Conservation (phyloP, 2,329 filamentous ascomycete species). For the Didymella keratinophila region DNA sequence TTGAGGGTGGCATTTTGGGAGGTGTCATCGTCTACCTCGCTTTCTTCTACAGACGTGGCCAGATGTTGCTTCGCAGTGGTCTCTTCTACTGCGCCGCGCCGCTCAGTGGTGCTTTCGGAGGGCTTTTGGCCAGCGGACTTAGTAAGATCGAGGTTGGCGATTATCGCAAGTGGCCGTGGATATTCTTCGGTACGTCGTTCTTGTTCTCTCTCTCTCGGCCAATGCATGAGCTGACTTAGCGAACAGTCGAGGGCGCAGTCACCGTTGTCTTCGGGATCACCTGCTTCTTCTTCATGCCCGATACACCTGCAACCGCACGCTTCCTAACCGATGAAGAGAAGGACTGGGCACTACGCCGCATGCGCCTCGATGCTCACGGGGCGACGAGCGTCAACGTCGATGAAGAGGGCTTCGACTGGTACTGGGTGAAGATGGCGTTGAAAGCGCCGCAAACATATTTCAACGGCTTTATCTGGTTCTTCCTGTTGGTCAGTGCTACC, state of each 20-base stretch:
- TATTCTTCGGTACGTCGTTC: constrained; percentile 30
- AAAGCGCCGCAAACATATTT: constrained; percentile 50
- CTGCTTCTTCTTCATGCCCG: constrained; percentile 62
- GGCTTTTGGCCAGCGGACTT: constrained; percentile 54
- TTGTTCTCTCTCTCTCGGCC: background rate
- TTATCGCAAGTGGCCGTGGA: constrained; percentile 50
- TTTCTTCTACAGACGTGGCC: constrained; percentile 54
- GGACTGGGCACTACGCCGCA: constrained; percentile 35
- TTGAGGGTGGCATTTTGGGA: constrained; percentile 53
- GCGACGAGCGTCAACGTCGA: constrained; percentile 42
- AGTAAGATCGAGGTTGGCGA: constrained; percentile 49
- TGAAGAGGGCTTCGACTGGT: constrained; percentile 52
- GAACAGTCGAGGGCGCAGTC: constrained; percentile 45
- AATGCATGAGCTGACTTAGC: constrained; percentile 15
- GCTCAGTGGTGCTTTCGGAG: constrained; percentile 53
- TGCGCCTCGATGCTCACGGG: constrained; percentile 40
- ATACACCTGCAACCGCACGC: constrained; percentile 52
- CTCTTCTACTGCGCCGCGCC: constrained; percentile 51
- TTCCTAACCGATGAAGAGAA: constrained; percentile 43
- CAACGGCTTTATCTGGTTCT: constrained; percentile 48
- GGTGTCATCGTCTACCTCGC: constrained; percentile 54
- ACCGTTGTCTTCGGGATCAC: constrained; percentile 51
- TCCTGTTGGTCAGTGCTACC: constrained; percentile 42
- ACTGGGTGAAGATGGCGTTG: constrained; percentile 50
- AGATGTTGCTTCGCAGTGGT: constrained; percentile 53